Conservation (phyloP, 2,329 filamentous ascomycete genomes). For the Helotiales sp. region DNA sequence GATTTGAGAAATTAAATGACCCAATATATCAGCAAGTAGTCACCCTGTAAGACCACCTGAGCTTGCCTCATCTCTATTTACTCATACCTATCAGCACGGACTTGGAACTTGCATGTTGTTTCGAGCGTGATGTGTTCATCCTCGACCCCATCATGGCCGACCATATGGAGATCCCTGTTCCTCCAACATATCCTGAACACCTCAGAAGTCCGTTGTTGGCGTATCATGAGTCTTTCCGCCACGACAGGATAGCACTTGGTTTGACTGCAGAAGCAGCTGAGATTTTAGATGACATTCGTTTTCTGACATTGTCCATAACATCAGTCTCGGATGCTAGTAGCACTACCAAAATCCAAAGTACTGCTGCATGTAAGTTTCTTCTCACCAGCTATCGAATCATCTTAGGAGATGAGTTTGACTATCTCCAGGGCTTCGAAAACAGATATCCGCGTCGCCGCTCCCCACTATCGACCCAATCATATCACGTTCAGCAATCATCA, state of each 20-base stretch:
- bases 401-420: neutral
- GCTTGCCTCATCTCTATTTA: neutral
- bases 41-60: slow-evolving; percentile 44
- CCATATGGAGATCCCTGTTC: slow-evolving; percentile 42
- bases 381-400: neutral
- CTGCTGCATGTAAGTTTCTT: slow-evolving; percentile 22
- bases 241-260: slow-evolving; percentile 42
- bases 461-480: neutral
- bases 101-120: slow-evolving; percentile 48
- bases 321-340: neutral
- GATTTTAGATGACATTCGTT: slow-evolving; percentile 52
- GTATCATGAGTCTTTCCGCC: slow-evolving; percentile 44
- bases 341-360: slow-evolving; percentile 34
- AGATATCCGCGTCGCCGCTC: slow-evolving; percentile 35
- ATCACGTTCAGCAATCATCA: slow-evolving; percentile 23
- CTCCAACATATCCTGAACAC: neutral
- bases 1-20: slow-evolving; percentile 46
- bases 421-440: slow-evolving; percentile 40
- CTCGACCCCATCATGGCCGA: slow-evolving; percentile 40
- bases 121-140: slow-evolving; percentile 46
- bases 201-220: slow-evolving; percentile 48
- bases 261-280: slow-evolving; percentile 47
- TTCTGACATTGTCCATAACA: slow-evolving; percentile 45
- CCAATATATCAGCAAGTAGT: slow-evolving; percentile 48
- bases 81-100: slow-evolving; percentile 41